A percentile compares a stretch with the other conserved stretches of the same genome.
These are phyloP conservation scores for Zygosaccharomyces sapae DNA, from an alignment of 1,139 yeast species.

Conservation along the genomic window DNA sequence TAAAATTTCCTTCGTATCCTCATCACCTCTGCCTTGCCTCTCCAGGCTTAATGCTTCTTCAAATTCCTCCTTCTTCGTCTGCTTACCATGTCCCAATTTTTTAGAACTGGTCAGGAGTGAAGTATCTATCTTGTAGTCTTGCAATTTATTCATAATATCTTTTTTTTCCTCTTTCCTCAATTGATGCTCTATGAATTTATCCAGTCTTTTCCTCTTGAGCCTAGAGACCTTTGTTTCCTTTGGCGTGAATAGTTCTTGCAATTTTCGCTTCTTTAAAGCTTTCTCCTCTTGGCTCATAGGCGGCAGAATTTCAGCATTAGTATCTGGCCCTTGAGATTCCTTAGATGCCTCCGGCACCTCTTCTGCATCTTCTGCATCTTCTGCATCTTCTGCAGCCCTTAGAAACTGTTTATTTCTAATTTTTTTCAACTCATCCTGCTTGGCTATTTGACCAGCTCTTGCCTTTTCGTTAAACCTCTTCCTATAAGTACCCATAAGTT, in stretches of 20 bases:
- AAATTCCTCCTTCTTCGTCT: conserved; percentile 66
- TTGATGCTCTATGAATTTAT: conserved; percentile 81
- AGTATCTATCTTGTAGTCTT: conserved; percentile 70
- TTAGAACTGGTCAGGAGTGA: conserved; percentile 64
- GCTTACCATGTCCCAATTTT: conserved; percentile 70
- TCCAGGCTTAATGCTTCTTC: conserved; percentile 73
- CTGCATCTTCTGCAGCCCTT: conserved; percentile 44
- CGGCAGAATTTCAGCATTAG: conserved; percentile 58
- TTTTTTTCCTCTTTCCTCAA: conserved; percentile 85
- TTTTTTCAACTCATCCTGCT: conserved; percentile 63
- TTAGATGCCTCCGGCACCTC: conserved; percentile 29
- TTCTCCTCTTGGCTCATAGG: conserved; percentile 53
- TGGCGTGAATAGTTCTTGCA: conserved; percentile 53
- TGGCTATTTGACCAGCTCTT: conserved; percentile 76
- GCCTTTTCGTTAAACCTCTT: conserved; percentile 83
- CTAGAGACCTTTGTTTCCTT: conserved; percentile 61
- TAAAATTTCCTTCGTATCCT: conserved; percentile 54
- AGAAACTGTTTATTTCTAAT: conserved; percentile 66
- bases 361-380: conserved; percentile 23
- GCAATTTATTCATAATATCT: conserved; percentile 65
- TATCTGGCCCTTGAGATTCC: conserved; percentile 35
- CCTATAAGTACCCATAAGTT: conserved; percentile 71
- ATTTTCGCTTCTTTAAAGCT: conserved; percentile 57
- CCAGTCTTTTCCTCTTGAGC: conserved; percentile 71
- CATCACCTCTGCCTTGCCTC: conserved; percentile 67